Conservation (phyloP, 129 eudicot species). For the Cynara cardunculus region DNA sequence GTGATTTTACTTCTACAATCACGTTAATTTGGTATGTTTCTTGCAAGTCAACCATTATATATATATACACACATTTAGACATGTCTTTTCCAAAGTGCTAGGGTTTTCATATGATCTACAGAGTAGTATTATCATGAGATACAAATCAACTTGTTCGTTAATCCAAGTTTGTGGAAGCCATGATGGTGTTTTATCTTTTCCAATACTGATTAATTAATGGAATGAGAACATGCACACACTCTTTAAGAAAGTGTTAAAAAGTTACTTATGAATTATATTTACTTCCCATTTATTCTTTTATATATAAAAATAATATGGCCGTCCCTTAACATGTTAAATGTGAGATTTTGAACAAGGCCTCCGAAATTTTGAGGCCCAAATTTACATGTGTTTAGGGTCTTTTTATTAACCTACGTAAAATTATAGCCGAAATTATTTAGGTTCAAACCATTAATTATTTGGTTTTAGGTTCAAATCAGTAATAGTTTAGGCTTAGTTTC, state of each 20-base stretch:
- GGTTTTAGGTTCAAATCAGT: no score
- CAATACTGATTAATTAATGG: background rate
- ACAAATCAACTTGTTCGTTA: background rate
- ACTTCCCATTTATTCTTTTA: background rate
- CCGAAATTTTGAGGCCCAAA: no score
- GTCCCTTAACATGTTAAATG: no score
- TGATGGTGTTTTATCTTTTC: constrained; percentile 13
- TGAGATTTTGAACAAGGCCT: no score
- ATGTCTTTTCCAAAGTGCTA: background rate
- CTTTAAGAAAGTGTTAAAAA: background rate
- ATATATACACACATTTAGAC: background rate
- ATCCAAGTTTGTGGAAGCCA: background rate
- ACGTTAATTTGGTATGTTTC: background rate
- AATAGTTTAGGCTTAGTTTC: no score
- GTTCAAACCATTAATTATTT: no score
- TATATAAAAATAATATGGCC: no score
- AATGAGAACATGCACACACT: background rate
- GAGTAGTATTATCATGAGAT: background rate
- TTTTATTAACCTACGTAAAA: no score
- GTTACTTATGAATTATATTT: background rate
- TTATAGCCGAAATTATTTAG: no score
- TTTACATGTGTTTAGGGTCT: no score
- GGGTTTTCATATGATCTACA: background rate
- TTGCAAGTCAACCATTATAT: background rate
- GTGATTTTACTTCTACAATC: background rate